These are phyloP conservation scores for Aspergillus awamori DNA, from an alignment of 2,329 filamentous ascomycete species.

Conservation along the genomic window DNA sequence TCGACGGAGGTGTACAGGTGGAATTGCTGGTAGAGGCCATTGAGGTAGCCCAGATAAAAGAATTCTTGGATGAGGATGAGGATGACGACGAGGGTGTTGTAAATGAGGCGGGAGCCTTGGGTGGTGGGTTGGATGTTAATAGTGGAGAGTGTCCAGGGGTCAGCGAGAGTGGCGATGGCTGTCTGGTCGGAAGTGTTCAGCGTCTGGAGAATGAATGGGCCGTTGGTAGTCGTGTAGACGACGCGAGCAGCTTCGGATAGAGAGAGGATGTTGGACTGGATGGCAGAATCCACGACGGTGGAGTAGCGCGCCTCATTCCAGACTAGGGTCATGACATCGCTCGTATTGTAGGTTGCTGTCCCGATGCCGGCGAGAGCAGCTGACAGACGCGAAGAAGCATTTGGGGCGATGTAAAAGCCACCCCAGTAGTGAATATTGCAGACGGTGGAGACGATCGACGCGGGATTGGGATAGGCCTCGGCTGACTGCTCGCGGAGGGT, in stretches of 20 bases:
- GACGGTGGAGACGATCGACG: slow-evolving; percentile 29
- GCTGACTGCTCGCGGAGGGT: slow-evolving; percentile 30
- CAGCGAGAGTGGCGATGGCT: slow-evolving; percentile 39
- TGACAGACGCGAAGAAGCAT: slow-evolving; percentile 42
- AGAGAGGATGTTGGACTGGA: slow-evolving; percentile 35
- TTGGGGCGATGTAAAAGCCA: slow-evolving; percentile 34
- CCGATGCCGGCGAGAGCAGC: slow-evolving; percentile 41
- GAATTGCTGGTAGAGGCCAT: slow-evolving; percentile 46
- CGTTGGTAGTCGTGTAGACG: slow-evolving; percentile 39
- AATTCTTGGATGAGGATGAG: slow-evolving; percentile 54
- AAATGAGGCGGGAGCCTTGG: slow-evolving; percentile 48
- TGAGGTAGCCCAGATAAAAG: slow-evolving; percentile 52
- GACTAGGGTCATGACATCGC: slow-evolving; percentile 43
- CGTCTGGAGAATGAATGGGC: slow-evolving; percentile 31
- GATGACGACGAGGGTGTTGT: slow-evolving; percentile 51
- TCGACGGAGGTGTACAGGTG: slow-evolving; percentile 40
- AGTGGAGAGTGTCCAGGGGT: slow-evolving; percentile 42
- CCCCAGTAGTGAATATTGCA: slow-evolving; percentile 43
- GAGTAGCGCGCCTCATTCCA: slow-evolving; percentile 53
- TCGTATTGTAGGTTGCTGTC: slow-evolving; percentile 38
- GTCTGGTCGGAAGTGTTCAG: slow-evolving; percentile 28
- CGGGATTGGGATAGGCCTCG: slow-evolving; percentile 23
- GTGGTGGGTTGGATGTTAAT: slow-evolving; percentile 46
- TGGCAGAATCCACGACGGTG: slow-evolving; percentile 38
- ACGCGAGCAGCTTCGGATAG: slow-evolving; percentile 39